Evolutionary conservation across 805 yeast species (phyloP), one percentile per base, ranked within the genome.

Genomic region (Debaryomyces maramus): DNA sequence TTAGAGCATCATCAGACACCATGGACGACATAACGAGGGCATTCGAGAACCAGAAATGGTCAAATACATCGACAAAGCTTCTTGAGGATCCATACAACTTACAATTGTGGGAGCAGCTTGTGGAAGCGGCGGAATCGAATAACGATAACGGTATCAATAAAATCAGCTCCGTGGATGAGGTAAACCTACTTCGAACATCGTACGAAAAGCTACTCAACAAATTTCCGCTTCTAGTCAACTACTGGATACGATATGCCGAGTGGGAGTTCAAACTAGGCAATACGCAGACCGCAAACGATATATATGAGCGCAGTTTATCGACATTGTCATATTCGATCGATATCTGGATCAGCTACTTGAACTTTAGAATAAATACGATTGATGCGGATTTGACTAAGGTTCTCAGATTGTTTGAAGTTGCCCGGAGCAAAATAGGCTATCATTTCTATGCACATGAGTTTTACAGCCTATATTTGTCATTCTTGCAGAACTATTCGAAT

Each of bases 201-300:
- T 77, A 71, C 46, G 64, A 63, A 32, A 65, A 71, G 28, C 52
- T 80, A 10, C 60, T 81, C 11, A 54, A 55, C 1, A 65, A 67
- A 34, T 80, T 59, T 48, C 86, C 87, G 0, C 53, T 61, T 4
- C 56, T 73, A 21, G 78, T 73, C 45, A 75, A 74, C 32, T 77
- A 77, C 49, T 81, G 86, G 86, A 58, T 77, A n/a, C 64, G 72
- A 27, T 78, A 62, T 52, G 83, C 84, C 0, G 51, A 58, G 3
- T 61, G 72, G 67, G 73, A 72, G 46, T 74, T 68, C 46, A 60
- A 56, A 22, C 52, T 77, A 21, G 80, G 79, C 1, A 51, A 65
- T 35, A 65, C 77, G 1, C 59, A 57, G 0, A 40, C 44, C 3
- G 70, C 78, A 2, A 55, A 56, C 2, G 44, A 41, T 1, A 55